These are phyloP conservation scores for Iodosphaeria phyllophila DNA, from an alignment of 2,329 filamentous ascomycete species.

Conservation along the genomic window DNA sequence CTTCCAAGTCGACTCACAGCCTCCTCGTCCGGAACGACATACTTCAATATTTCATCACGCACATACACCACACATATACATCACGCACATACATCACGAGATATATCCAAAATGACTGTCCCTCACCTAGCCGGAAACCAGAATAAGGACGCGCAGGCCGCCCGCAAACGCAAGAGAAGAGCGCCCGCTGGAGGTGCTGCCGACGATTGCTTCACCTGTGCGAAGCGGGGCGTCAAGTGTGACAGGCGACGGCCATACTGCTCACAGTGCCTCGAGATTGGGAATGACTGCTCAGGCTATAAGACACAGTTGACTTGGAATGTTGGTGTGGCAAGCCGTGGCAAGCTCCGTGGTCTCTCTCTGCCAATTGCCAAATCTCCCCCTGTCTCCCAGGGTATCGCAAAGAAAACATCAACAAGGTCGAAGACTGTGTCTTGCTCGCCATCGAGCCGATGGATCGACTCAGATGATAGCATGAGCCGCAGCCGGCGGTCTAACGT, in stretches of 20 bases:
- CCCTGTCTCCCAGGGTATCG: slow-evolving; percentile 25
- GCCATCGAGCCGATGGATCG: slow-evolving; percentile 19
- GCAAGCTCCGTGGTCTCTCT: slow-evolving; percentile 80
- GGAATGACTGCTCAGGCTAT: slow-evolving; percentile 88
- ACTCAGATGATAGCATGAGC: slow-evolving; percentile 16
- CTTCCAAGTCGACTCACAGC: too few relatives aligned
- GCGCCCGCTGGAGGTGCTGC: slow-evolving; percentile 75
- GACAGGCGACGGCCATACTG: slow-evolving; percentile 88
- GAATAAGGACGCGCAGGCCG: slow-evolving; percentile 32
- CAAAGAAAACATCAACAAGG: slow-evolving; percentile 28
- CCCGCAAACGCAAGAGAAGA: slow-evolving; percentile 64
- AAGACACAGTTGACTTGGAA: slow-evolving; percentile 96
- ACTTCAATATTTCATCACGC: too few relatives aligned
- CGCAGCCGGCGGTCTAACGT: slow-evolving; percentile 18
- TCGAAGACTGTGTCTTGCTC: slow-evolving; percentile 25
- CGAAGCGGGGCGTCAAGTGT: slow-evolving; percentile 67
- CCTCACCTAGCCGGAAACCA: too few relatives aligned
- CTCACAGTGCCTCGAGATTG: slow-evolving; percentile 79
- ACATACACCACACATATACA: too few relatives aligned
- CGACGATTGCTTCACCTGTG: slow-evolving; percentile 90
- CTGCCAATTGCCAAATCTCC: slow-evolving; percentile 47
- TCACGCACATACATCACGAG: too few relatives aligned
- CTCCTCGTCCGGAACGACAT: too few relatives aligned
- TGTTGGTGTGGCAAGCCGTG: slow-evolving; percentile 84
- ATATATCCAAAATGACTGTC: too few relatives aligned